Percentiles rank a stretch among this genome's conserved stretches.
Evolutionary conservation across 345 rosid genomes (phyloP).

Genomic region (Garcia nutans): DNA sequence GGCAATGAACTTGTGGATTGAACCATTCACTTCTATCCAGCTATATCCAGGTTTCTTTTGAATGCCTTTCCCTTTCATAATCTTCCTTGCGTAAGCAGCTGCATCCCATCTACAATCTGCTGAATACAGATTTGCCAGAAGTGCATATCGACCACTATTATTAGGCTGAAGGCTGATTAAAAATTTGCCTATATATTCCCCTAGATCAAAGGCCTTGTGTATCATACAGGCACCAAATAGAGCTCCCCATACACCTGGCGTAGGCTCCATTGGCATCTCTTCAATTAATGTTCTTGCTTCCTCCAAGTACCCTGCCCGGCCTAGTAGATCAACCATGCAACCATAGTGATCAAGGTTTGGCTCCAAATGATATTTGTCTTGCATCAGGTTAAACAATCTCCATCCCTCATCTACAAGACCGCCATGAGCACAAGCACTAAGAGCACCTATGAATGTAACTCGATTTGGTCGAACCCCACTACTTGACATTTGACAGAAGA

Average conservation of each 20-base stretch:
- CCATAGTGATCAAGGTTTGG: constrained; percentile 5
- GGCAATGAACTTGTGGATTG: constrained; percentile 25
- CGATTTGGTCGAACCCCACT: not conserved
- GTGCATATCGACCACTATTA: constrained; percentile 33
- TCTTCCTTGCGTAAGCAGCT: constrained; percentile 29
- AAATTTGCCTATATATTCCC: constrained; percentile 19
- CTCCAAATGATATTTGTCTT: not conserved
- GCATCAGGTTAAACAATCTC: not conserved
- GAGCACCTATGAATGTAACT: not conserved
- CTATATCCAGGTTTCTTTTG: constrained; percentile 31
- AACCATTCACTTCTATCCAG: constrained; percentile 37
- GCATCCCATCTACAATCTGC: constrained; percentile 28
- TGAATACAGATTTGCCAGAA: constrained; percentile 35
- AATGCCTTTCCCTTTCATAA: constrained; percentile 31
- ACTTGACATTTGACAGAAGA: not conserved
- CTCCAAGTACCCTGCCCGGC: constrained; percentile 2
- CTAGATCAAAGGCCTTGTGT: constrained; percentile 6
- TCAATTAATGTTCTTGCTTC: constrained; percentile 1
- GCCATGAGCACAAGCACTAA: constrained; percentile 8
- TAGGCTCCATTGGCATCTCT: constrained; percentile 9
- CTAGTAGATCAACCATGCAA: constrained; percentile 11
- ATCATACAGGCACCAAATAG: constrained; percentile 8
- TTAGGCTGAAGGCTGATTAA: constrained; percentile 30
- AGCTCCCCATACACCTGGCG: constrained; percentile 10
- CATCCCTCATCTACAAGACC: not conserved